Percentiles rank a stretch among this genome's conserved stretches.
Evolutionary conservation across 352 stramenopile genomes (phyloP).

Genomic region (Phytophthora pluvialis): DNA sequence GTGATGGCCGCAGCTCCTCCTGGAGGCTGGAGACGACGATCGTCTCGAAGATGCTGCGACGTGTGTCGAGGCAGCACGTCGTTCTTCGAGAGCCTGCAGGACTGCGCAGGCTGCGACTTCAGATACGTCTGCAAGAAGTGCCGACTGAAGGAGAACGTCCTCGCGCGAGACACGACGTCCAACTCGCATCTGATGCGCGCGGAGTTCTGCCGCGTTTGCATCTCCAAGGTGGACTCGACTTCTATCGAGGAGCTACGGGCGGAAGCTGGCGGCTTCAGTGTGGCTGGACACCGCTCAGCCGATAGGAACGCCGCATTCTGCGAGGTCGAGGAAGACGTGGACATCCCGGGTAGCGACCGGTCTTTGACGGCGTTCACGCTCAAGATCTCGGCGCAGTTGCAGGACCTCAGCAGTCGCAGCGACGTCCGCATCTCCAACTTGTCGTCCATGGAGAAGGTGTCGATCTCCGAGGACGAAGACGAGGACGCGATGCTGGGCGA

Average conservation of each 20-base stretch:
- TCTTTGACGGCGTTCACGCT: slow-evolving; percentile 43
- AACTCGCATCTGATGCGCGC: slow-evolving; percentile 31
- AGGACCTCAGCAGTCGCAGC: slow-evolving; percentile 30
- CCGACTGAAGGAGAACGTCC: slow-evolving; percentile 39
- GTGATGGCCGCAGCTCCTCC: slow-evolving; percentile 29
- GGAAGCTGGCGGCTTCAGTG: slow-evolving; percentile 13
- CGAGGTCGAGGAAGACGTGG: slow-evolving; percentile 23
- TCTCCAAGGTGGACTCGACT: slow-evolving; percentile 37
- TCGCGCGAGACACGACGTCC: slow-evolving; percentile 27
- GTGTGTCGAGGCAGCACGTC: slow-evolving; percentile 38
- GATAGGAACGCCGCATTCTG: slow-evolving; percentile 23
- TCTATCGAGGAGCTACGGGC: slow-evolving; percentile 36
- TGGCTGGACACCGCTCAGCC: slow-evolving; percentile 8
- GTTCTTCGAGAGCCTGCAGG: slow-evolving; percentile 37
- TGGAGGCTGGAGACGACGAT: slow-evolving; percentile 14
- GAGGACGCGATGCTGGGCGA: slow-evolving; percentile 32
- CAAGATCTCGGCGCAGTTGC: slow-evolving; percentile 39
- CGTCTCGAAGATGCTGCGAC: slow-evolving; percentile 32
- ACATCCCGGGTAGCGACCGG: slow-evolving; percentile 34
- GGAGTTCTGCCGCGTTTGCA: slow-evolving; percentile 43
- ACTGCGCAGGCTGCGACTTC: slow-evolving; percentile 38
- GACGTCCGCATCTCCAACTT: slow-evolving; percentile 39
- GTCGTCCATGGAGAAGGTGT: slow-evolving; percentile 39
- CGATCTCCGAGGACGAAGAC: slow-evolving; percentile 40
- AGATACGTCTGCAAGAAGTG: slow-evolving; percentile 46